phyloP scores from a whole-genome alignment of 805 yeast species.

The Torulaspora indica region DNA sequence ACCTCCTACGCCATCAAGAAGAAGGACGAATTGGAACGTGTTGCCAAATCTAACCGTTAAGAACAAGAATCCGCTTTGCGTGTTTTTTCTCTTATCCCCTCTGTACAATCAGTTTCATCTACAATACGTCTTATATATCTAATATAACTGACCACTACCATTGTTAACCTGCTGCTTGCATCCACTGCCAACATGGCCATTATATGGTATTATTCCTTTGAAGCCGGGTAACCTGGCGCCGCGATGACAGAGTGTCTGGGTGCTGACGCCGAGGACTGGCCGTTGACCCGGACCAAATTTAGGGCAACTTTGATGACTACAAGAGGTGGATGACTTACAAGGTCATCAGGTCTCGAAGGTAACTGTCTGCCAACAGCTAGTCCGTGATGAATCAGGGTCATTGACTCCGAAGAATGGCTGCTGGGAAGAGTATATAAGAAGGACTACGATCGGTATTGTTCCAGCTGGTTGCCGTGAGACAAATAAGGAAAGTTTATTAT shows the following conservation, averaged over 20 bases:
- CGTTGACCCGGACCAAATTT: background rate
- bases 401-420: background rate
- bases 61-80: constrained; percentile 6
- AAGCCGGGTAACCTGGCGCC: too few species aligned
- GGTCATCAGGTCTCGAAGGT: constrained; percentile 1
- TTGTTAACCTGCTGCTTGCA: background rate
- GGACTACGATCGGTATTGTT: background rate
- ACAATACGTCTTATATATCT: constrained; percentile 16
- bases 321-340: constrained; percentile 1
- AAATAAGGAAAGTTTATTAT: background rate
- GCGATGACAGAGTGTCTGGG: too few species aligned
- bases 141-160: constrained; percentile 17
- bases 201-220: too few species aligned
- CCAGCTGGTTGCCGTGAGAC: background rate
- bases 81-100: constrained; percentile 14
- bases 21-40: constrained; percentile 99
- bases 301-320: background rate
- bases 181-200: too few species aligned
- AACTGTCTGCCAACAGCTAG: background rate
- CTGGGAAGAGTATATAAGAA: background rate
- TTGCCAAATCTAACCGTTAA: constrained; percentile 99
- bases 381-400: background rate
- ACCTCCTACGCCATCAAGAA: constrained; percentile 99
- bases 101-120: constrained; percentile 24
- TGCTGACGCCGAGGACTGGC: background rate